These are phyloP conservation scores for Entoloma clypeatum DNA, from an alignment of 1,284 basidiomycete genomes.

Conservation along the genomic window DNA sequence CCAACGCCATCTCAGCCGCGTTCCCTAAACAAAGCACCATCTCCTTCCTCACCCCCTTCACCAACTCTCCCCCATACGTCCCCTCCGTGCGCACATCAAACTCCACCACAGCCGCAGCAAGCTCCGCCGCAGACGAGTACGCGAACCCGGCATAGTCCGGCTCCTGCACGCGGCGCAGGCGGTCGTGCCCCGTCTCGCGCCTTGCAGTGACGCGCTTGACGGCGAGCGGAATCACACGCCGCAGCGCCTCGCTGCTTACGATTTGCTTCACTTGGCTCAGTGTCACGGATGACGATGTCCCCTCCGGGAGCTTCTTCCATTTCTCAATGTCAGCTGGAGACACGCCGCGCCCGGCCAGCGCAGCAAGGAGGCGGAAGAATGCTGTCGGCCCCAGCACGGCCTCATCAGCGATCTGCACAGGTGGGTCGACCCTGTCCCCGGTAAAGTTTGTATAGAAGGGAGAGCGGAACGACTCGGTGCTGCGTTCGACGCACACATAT, in stretches of 20 bases:
- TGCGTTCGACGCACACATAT: conserved; percentile 16
- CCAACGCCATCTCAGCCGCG: conserved; percentile 32
- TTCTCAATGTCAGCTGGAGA: conserved; percentile 17
- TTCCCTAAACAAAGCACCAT: conserved; percentile 30
- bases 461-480: conserved; percentile 18
- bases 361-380: conserved; percentile 21
- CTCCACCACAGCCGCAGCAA: conserved; percentile 25
- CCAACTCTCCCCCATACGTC: conserved; percentile 15
- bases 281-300: conserved; percentile 17
- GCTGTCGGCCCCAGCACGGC: conserved; percentile 22
- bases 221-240: conserved; percentile 21
- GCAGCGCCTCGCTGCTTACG: conserved; percentile 20
- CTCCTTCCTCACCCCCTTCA: conserved; percentile 24
- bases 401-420: conserved; percentile 20
- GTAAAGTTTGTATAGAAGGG: conserved; percentile 19
- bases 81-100: conserved; percentile 26
- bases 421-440: conserved; percentile 15
- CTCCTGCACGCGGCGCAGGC: conserved; percentile 14
- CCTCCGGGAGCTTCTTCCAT: conserved; percentile 22
- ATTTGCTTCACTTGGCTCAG: conserved; percentile 27
- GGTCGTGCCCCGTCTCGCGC: conserved; percentile 20
- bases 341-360: conserved; percentile 22
- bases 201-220: conserved; percentile 19
- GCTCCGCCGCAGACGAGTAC: conserved; percentile 27
- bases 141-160: conserved; percentile 19